Evolutionary conservation across 371 early-diverging fungal species (phyloP), one percentile per base, ranked within the genome.

Genomic region (Blakeslea trispora): DNA sequence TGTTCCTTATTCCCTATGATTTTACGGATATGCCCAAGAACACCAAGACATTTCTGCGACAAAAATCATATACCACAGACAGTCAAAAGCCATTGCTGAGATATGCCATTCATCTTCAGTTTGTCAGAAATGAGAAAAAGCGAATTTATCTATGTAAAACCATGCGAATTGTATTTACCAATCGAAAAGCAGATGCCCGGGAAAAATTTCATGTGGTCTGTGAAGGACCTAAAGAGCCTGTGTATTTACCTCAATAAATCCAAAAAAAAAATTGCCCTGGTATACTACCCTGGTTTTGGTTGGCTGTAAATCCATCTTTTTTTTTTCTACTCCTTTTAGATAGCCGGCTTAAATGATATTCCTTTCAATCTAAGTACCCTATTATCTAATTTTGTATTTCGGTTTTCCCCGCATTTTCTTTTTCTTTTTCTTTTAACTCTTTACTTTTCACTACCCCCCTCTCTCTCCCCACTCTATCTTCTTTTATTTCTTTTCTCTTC

Each of bases 1-100:
- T 92, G 0, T 92, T 91, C 56, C 55, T 92, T 34, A 72, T 94
- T 1, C 92, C 91, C 0, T 94, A 92, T 61, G 90, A 94, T 64
- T 82, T 92, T 49, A 70, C 70, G 6, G 89, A 88, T 40, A 89
- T 92, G 91, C 92, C 92, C 0, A 57, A 75, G 8, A 68, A 68
- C 31, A 77, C 84, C 6, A 90, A 90, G 62, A 94, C 94, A 9
- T 89, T 92, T 63, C 64, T 94, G 21, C 81, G 94, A 8, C 92
- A 92, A 67, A 92, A 91, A 59, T 84, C 85, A 13, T 83, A 84
- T 56, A 62, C 68, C 4, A 51, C 61, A 8, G 49, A 58, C 18
- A 40, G 43, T 9, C 39, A 42, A 9, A 45, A 22, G 24, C 42
- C 35, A 7, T 32, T 62, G 3, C 61, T 91, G 23, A 81, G 89